Evolutionary conservation across 306 rosid species (phyloP).

Genomic region (Carpinus fangiana): DNA sequence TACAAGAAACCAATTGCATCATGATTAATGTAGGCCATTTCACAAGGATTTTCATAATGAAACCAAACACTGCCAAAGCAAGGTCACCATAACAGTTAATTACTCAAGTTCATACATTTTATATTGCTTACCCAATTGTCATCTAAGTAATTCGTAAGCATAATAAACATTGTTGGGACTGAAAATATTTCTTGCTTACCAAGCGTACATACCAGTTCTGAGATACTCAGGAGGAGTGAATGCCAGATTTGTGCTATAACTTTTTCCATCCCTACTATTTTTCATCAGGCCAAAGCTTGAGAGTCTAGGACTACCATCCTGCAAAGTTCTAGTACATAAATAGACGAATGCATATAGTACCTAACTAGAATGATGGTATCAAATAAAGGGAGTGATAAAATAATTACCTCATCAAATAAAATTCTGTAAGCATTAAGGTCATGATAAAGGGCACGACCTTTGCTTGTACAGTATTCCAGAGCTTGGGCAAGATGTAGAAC

Average conservation of each 20-base stretch:
- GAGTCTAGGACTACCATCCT: constrained; percentile 85
- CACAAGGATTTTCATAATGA: not conserved
- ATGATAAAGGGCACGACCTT: constrained; percentile 79
- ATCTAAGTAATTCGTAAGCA: constrained; percentile 4
- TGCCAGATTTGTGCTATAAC: constrained; percentile 83
- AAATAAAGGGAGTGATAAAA: constrained; percentile 16
- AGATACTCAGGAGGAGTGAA: constrained; percentile 92
- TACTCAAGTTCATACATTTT: not conserved
- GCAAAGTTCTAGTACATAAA: constrained; percentile 40
- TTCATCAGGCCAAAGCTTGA: constrained; percentile 83
- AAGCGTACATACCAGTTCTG: constrained; percentile 60
- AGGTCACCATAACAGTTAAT: not conserved
- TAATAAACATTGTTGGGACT: constrained; percentile 7
- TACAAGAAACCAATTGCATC: not conserved
- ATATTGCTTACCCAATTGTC: not conserved
- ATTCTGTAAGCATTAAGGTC: constrained; percentile 85
- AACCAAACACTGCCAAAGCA: not conserved
- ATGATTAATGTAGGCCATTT: not conserved
- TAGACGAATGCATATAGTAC: constrained; percentile 16
- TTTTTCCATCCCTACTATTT: constrained; percentile 84
- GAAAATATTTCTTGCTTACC: not conserved
- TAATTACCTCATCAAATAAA: constrained; percentile 69
- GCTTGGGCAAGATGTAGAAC: constrained; percentile 89
- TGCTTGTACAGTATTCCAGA: constrained; percentile 80
- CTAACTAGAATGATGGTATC: not conserved